A percentile compares a stretch with the other conserved stretches of the same genome.
phyloP scores from a whole-genome alignment of 2,329 filamentous ascomycete genomes.

The Huntiella omanensis region DNA sequence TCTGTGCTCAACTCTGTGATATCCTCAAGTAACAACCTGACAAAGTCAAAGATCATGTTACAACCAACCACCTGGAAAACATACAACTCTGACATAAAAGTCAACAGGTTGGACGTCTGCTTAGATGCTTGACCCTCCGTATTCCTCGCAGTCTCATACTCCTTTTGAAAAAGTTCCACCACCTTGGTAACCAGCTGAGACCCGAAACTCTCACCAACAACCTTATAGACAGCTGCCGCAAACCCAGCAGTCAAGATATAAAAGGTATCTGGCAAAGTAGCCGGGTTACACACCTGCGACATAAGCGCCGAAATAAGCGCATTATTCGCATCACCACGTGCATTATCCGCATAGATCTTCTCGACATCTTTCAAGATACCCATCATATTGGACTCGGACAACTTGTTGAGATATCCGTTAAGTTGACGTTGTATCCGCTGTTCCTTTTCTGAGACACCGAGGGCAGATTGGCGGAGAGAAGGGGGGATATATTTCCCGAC shows the following conservation, averaged over 20 bases:
- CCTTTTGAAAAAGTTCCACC: slow-evolving; percentile 53
- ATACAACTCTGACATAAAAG: slow-evolving; percentile 72
- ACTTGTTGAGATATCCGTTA: slow-evolving; percentile 77
- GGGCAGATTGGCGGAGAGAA: slow-evolving; percentile 47
- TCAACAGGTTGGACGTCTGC: slow-evolving; percentile 51
- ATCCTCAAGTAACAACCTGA: slow-evolving; percentile 54
- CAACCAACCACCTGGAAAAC: slow-evolving; percentile 76
- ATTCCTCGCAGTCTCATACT: slow-evolving; percentile 29
- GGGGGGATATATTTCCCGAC: slow-evolving; percentile 73
- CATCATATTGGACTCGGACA: slow-evolving; percentile 78
- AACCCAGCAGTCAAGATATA: slow-evolving; percentile 83
- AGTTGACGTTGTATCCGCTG: slow-evolving; percentile 54
- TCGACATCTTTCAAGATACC: slow-evolving; percentile 71
- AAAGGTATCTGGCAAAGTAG: slow-evolving; percentile 68
- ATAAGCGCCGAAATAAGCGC: slow-evolving; percentile 61
- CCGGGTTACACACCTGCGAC: slow-evolving; percentile 60
- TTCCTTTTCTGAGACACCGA: slow-evolving; percentile 46
- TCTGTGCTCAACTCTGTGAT: slow-evolving; percentile 80
- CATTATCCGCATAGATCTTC: slow-evolving; percentile 62
- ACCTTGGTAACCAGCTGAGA: slow-evolving; percentile 67
- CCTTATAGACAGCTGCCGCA: slow-evolving; percentile 68
- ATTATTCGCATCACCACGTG: slow-evolving; percentile 75
- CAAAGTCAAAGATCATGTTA: slow-evolving; percentile 76
- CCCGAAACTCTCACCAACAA: slow-evolving; percentile 75
- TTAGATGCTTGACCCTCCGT: slow-evolving; percentile 15